Evolutionary conservation across 176 grass and related monocot species (phyloP).

Genomic region (Ensete ventricosum): DNA sequence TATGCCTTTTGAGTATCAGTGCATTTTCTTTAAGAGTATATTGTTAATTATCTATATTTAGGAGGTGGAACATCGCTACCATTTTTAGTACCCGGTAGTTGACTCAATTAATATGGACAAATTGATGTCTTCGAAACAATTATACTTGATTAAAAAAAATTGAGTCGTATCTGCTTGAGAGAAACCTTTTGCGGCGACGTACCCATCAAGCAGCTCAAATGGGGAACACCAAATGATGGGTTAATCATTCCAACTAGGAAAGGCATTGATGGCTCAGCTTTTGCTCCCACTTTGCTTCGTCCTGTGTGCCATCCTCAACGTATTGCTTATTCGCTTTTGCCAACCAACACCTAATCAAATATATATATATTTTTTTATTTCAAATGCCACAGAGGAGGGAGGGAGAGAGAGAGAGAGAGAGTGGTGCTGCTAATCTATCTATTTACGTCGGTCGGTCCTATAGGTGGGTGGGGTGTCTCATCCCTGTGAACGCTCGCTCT

Average conservation of each 20-base stretch:
- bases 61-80: too few relatives aligned
- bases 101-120: too few relatives aligned
- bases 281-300: slow-evolving; percentile 48
- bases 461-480: too few relatives aligned
- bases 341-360: not conserved
- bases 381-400: not conserved
- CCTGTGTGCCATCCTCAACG: slow-evolving; percentile 36
- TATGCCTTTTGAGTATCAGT: too few relatives aligned
- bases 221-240: slow-evolving; percentile 56
- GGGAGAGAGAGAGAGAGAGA: slow-evolving; percentile 7
- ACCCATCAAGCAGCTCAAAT: not conserved
- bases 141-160: too few relatives aligned
- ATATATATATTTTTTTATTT: slow-evolving; percentile 41
- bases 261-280: slow-evolving; percentile 66
- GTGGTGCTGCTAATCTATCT: not conserved
- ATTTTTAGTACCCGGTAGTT: too few relatives aligned
- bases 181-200: not conserved
- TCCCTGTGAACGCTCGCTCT: too few relatives aligned
- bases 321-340: slow-evolving; percentile 25
- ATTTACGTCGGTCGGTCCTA: not conserved
- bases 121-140: too few relatives aligned
- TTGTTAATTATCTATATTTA: too few relatives aligned
- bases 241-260: slow-evolving; percentile 89
- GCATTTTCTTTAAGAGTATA: too few relatives aligned
- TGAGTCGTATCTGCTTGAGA: too few relatives aligned